Conservation (phyloP, 2,329 filamentous ascomycete genomes). For the Cordyceps pruinosa region DNA sequence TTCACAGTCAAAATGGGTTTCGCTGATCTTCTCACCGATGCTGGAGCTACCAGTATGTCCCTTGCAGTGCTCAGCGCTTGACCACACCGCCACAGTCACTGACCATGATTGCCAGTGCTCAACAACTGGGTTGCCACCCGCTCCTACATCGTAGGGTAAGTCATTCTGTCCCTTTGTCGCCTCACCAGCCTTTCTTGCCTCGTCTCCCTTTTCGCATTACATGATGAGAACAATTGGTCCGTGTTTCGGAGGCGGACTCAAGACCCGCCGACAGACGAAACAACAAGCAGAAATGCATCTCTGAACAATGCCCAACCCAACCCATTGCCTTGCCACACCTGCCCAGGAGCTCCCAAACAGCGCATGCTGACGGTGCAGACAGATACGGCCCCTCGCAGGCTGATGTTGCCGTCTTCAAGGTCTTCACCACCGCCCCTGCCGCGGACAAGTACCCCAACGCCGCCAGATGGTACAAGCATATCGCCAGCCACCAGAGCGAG, state of each 20-base stretch:
- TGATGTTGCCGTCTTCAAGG: conserved; percentile 94
- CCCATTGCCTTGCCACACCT: neutral
- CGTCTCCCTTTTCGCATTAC: conserved; percentile 8
- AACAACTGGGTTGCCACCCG: conserved; percentile 68
- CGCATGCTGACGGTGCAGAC: conserved; percentile 5
- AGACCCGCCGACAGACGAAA: conserved; percentile 81
- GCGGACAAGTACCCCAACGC: conserved; percentile 86
- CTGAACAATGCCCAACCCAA: conserved; percentile 44
- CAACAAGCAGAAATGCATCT: conserved; percentile 68
- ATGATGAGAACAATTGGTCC: conserved; percentile 87
- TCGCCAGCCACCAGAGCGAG: conserved; percentile 85
- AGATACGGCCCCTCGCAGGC: conserved; percentile 74
- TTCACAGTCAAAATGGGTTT: conserved; percentile 55
- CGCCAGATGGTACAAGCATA: conserved; percentile 98
- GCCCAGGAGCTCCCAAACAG: neutral
- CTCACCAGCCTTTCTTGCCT: neutral
- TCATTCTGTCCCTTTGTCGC: conserved; percentile 25
- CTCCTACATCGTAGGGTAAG: conserved; percentile 80
- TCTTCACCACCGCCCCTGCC: conserved; percentile 66
- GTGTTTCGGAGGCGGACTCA: conserved; percentile 91
- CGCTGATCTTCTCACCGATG: conserved; percentile 59
- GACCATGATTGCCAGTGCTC: conserved; percentile 45
- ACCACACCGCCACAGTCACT: conserved; percentile 25
- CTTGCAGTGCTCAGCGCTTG: conserved; percentile 17
- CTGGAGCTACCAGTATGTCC: conserved; percentile 46